Percentiles rank a stretch among this genome's conserved stretches.
These are phyloP conservation scores for Ogataea glucozyma DNA, from an alignment of 805 yeast genomes.

Conservation along the genomic window DNA sequence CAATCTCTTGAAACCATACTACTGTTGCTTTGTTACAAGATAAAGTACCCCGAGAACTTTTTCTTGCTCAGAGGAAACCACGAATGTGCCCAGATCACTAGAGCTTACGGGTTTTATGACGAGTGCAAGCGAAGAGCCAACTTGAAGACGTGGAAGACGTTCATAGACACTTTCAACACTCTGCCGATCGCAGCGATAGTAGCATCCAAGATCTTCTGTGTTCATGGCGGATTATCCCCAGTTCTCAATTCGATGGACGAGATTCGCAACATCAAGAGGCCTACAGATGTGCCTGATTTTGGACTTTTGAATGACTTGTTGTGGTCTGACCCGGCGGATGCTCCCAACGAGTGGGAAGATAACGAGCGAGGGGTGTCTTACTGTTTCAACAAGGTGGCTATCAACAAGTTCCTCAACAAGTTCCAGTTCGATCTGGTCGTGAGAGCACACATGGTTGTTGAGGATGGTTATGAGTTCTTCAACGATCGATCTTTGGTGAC, in stretches of 20 bases:
- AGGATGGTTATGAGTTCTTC: conserved; percentile 77
- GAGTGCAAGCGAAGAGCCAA: conserved; percentile 95
- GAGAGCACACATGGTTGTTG: conserved; percentile 87
- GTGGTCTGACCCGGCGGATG: conserved; percentile 87
- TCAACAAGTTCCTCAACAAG: conserved; percentile 70
- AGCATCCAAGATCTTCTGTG: conserved; percentile 91
- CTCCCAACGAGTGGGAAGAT: conserved; percentile 83
- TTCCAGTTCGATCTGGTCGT: conserved; percentile 81
- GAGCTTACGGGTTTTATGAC: conserved; percentile 96
- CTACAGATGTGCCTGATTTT: conserved; percentile 84
- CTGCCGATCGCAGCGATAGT: conserved; percentile 95
- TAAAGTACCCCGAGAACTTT: conserved; percentile 95
- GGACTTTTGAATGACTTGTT: conserved; percentile 75
- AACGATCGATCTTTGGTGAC: conserved; percentile 71
- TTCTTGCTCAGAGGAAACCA: conserved; percentile 93
- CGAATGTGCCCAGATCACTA: conserved; percentile 94
- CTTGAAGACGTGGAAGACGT: conserved; percentile 89
- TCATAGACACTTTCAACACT: conserved; percentile 93
- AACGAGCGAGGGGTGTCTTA: conserved; percentile 83
- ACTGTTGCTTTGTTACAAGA: conserved; percentile 85
- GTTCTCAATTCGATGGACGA: conserved; percentile 73
- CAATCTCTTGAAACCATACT: conserved; percentile 92
- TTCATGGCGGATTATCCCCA: conserved; percentile 83
- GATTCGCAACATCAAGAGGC: conserved; percentile 71
- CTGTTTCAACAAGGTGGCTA: conserved; percentile 77